Conservation (phyloP, 176 grass and related monocot genomes). For the Zoysia japonica region DNA sequence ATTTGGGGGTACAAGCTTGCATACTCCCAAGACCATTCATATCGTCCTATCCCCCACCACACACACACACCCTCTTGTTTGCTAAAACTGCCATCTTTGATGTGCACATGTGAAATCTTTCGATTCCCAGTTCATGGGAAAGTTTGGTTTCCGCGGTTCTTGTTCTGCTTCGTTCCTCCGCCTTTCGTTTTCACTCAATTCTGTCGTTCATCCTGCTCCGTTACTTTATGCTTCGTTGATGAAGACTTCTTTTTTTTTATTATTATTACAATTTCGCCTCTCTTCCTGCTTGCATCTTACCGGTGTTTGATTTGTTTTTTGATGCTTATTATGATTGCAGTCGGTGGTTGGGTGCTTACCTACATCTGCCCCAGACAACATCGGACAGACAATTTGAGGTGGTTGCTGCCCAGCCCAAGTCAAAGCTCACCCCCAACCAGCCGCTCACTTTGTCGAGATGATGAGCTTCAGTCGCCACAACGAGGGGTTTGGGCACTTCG, state of each 20-base stretch:
- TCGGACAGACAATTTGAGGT: neutral
- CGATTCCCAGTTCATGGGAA: constrained; percentile 10
- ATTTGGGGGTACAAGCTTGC: too few species aligned
- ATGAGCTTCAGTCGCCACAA: neutral
- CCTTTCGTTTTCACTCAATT: neutral
- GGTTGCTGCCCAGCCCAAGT: constrained; percentile 5
- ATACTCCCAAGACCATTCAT: too few species aligned
- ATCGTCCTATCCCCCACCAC: too few species aligned
- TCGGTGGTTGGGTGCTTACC: constrained; percentile 36
- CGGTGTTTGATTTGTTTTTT: constrained; percentile 16
- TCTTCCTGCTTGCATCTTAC: neutral
- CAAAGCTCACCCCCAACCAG: too few species aligned
- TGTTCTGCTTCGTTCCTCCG: neutral
- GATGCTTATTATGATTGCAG: constrained; percentile 36
- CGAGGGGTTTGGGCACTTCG: constrained; percentile 23
- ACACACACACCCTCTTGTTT: neutral
- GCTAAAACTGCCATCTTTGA: neutral
- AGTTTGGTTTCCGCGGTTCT: neutral
- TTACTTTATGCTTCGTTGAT: too few species aligned
- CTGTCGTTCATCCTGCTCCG: too few species aligned
- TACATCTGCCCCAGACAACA: neutral
- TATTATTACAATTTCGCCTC: constrained; percentile 7
- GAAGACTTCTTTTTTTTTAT: too few species aligned
- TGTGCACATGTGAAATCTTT: neutral
- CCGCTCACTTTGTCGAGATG: constrained; percentile 18